Base-by-base conservation (phyloP, 257 asterid species). In the Ocimum tenuiflorum region DNA sequence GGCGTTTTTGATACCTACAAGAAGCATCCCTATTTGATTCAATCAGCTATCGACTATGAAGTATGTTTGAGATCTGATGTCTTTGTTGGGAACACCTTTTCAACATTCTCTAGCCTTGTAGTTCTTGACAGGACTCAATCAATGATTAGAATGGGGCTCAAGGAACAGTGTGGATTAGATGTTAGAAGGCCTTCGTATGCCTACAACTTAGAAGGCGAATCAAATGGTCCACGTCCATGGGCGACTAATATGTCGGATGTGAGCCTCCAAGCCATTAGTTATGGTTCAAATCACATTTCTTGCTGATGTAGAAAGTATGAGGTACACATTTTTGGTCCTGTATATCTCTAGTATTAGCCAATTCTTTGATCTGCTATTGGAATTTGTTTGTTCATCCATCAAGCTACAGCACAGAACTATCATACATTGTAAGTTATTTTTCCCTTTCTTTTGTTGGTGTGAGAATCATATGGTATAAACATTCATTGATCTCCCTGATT, bases 81-180 rank as follows among this genome's bases (percentile, higher is more conserved):
- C 73, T 92, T 92, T 66, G 81, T 89, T 0, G 97, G 98, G 52
- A 92, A 92, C 80, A 92, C 89, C 69, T 89, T 82, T 74, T 92
- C 98, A 17, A 92, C 98, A 9, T 92, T 92, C 71, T 92, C 98
- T 13, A 87, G 97, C 84, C 95, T 92, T 8, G 57, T 92, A 1
- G 98, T 92, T 74, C 92, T 92, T 6, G 98, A 92, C 19, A 78
- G 98, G 76, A 89, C 96, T 58, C 91, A 81, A 36, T 82, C 78
- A 41, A 83, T 85, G 88, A 83, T 85, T 41, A 68, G 52, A 11
- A 57, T 19, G 55, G 91, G 80, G 48, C 71, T 42, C 22, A 6
- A 33, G 1, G 61, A 79, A n/a, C 52, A 45, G 22, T 91, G 98
- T 70, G 91, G 85, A 41, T 35, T 39, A 38, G 79, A 72, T 39